Base-by-base conservation (phyloP, 1,284 basidiomycete genomes). In the Naganishia liquefaciens region DNA sequence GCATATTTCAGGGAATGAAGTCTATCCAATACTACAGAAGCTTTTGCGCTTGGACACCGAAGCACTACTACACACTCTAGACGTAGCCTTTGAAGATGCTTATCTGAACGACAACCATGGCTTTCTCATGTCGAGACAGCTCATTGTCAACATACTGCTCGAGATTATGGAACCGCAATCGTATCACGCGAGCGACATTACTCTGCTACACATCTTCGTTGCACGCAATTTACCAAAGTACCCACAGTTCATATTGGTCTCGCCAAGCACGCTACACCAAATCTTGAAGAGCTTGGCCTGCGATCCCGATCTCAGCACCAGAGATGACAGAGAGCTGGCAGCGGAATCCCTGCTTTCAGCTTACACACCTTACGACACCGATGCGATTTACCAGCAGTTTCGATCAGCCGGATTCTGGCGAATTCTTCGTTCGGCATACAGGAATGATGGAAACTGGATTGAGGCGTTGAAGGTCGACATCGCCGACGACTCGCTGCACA, bases 191-290 rank as follows among this genome's bases (percentile, higher is more conserved):
- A 69, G 70, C 47, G 91, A 91, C 73, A 80, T 82, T 58, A 91
- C 89, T 2, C 91, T 99, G 76, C 83, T 95, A 54, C 87, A 93
- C 75, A 97, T 99, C 70, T 99, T 99, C 77, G 85, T 98, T 65
- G 91, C 96, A 1, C 88, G 94, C 65, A 99, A 98, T 76, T 86
- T 96, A 17, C 91, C 96, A 0, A 99, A 98, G 79, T 99, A 98
- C 77, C 88, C 89, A 0, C 93, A 97, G 77, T 93, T 89, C 78
- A 84, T 98, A 66, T 80, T 84, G 64, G 82, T 94, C 43, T 79
- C 86, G 0, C 86, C 85, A 2, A 87, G 84, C 49, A 81, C 85
- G 1, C 82, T 93, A 5, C 88, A 93, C 69, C 81, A 81, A 47
- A 86, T 98, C 68, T 84, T 99, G 42, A 82, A 89, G 53, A 84